Percentiles rank a stretch among this genome's conserved stretches.
Evolutionary conservation across 225 moss, liverwort and hornwort genomes (phyloP).

Genomic region (Pseudisothecium myosuroides): DNA sequence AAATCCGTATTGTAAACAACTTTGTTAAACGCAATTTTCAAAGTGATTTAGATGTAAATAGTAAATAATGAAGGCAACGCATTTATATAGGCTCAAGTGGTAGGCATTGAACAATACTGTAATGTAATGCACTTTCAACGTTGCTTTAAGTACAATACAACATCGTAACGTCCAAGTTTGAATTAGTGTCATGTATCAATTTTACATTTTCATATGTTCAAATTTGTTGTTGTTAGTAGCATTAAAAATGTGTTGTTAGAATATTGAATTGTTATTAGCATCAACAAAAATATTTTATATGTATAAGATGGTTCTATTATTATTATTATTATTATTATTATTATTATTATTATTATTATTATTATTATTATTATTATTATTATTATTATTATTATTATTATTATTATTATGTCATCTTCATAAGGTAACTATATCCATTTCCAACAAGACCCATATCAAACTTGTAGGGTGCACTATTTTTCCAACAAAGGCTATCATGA

Average conservation of each 20-base stretch:
- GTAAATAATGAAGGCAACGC: no score
- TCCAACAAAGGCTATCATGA: no score
- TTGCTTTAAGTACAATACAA: not conserved
- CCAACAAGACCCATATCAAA: no score
- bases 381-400: no score
- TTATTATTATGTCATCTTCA: no score
- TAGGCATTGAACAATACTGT: no score
- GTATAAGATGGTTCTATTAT: not conserved
- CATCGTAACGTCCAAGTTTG: not conserved
- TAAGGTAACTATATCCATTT: no score
- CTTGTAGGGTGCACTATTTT: no score
- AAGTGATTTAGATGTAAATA: no score
- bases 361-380: no score
- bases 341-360: no score
- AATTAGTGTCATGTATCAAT: not conserved
- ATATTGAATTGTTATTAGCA: not conserved
- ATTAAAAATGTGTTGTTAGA: not conserved
- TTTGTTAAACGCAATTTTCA: not conserved
- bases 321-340: no score
- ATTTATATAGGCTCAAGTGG: not conserved
- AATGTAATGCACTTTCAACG: not conserved
- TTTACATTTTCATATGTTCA: not conserved
- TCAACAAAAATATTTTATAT: not conserved
- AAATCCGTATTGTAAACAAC: not conserved
- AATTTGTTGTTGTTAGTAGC: not conserved